Evolutionary conservation across 2,329 filamentous ascomycete species (phyloP).

Genomic region (Phaeosphaeria sp.): DNA sequence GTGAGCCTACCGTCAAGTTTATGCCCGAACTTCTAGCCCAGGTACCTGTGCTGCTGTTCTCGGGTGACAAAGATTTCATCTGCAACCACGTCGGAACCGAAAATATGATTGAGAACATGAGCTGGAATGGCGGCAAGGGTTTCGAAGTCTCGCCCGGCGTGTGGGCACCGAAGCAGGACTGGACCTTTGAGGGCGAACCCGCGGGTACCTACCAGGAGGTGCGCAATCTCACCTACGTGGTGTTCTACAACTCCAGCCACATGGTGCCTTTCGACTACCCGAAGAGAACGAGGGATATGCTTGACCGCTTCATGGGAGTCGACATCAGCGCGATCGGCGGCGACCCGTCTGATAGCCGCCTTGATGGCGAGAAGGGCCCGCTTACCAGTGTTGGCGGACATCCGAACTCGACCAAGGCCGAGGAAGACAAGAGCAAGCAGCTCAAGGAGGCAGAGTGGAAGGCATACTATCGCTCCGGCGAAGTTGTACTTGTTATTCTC

Average conservation of each 20-base stretch:
- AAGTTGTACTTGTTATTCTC: slow-evolving; percentile 83
- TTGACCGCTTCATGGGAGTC: slow-evolving; percentile 93
- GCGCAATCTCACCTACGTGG: slow-evolving; percentile 91
- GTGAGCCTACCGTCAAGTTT: slow-evolving; percentile 74
- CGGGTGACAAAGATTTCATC: slow-evolving; percentile 90
- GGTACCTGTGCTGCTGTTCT: slow-evolving; percentile 85
- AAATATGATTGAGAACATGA: slow-evolving; percentile 84
- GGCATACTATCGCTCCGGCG: slow-evolving; percentile 86
- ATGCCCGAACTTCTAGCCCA: slow-evolving; percentile 80
- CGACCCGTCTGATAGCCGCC: slow-evolving; percentile 75
- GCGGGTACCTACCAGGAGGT: slow-evolving; percentile 95
- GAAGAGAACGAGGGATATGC: slow-evolving; percentile 88
- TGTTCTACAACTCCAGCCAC: slow-evolving; percentile 94
- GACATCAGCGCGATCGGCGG: slow-evolving; percentile 91
- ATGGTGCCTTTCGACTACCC: slow-evolving; percentile 98
- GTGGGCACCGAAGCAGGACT: slow-evolving; percentile 89
- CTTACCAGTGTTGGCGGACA: slow-evolving; percentile 79
- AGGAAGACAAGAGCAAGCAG: slow-evolving; percentile 72
- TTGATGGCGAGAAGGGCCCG: slow-evolving; percentile 84
- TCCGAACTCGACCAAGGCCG: slow-evolving; percentile 71
- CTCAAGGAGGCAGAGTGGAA: slow-evolving; percentile 87
- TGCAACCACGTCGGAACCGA: slow-evolving; percentile 98
- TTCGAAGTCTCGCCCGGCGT: slow-evolving; percentile 88
- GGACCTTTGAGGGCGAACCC: slow-evolving; percentile 87
- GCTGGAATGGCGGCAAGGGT: slow-evolving; percentile 90